phyloP scores from a whole-genome alignment of 768 basidiomycete species.

The Suillus paluster region DNA sequence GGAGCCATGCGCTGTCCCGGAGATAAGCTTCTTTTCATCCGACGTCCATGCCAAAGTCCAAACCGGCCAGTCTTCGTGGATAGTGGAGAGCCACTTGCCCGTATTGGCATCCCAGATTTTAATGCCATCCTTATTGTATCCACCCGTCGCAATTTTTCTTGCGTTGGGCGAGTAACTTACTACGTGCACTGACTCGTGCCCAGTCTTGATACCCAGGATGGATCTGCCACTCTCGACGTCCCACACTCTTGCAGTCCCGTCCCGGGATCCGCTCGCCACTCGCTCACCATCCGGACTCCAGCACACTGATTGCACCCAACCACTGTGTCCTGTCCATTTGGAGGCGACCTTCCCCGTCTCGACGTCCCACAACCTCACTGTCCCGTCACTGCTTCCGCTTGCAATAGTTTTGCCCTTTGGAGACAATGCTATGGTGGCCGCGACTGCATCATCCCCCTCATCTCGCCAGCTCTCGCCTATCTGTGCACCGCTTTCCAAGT shows the following conservation, averaged over 20 bases:
- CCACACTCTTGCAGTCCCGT: constrained; percentile 16
- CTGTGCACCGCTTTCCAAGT: background rate
- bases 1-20: background rate
- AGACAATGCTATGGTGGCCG: constrained; percentile 11
- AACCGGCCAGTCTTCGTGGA: background rate
- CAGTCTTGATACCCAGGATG: constrained; percentile 5
- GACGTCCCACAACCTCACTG: constrained; percentile 6
- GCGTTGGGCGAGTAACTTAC: constrained; percentile 36
- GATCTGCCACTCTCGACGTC: constrained; percentile 30
- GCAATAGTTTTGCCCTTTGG: constrained; percentile 9
- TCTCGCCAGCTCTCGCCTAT: constrained; percentile 6
- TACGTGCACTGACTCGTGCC: constrained; percentile 26
- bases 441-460: background rate
- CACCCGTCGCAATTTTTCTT: constrained; percentile 8
- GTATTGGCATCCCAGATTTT: background rate
- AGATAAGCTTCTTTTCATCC: background rate
- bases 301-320: background rate
- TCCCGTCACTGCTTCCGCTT: constrained; percentile 9
- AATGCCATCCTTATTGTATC: background rate
- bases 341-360: background rate
- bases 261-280: constrained; percentile 12
- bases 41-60: background rate
- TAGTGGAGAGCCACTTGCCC: background rate
- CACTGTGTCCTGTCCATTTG: background rate
- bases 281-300: background rate